phyloP scores from a whole-genome alignment of 257 asterid genomes.

The Cordia subcordata region DNA sequence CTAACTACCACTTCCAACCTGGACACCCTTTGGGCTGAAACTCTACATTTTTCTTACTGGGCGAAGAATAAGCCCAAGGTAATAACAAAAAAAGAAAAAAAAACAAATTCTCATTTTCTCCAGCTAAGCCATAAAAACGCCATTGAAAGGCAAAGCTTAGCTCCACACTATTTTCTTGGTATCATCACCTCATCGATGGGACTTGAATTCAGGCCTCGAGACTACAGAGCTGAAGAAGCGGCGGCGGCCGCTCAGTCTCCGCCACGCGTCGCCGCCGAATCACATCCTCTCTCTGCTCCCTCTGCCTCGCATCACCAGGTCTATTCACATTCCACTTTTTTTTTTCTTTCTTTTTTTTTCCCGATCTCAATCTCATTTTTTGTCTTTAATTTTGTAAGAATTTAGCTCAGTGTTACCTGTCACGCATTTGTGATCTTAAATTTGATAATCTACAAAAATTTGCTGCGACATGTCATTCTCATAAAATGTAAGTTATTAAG shows the following conservation, averaged over 20 bases:
- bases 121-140: background rate
- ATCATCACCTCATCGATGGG: conserved; percentile 31
- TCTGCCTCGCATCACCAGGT: conserved; percentile 42
- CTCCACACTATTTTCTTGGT: background rate
- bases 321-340: background rate
- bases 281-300: conserved; percentile 57
- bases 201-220: conserved; percentile 54
- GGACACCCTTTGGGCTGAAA: no score
- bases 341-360: background rate
- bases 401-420: no score
- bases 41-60: no score
- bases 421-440: no score
- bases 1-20: no score
- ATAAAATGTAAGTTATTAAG: no score
- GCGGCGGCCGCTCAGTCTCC: conserved; percentile 33
- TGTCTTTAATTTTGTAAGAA: no score
- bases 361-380: no score
- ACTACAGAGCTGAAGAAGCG: conserved; percentile 45
- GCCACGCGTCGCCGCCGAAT: conserved; percentile 32
- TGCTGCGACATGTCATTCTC: no score
- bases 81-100: no score
- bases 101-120: background rate
- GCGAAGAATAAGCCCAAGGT: no score
- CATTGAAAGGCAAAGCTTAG: background rate
- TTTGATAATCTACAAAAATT: no score